These are phyloP conservation scores for Globisporangium abappressorium DNA, from an alignment of 352 stramenopile species.

Conservation along the genomic window DNA sequence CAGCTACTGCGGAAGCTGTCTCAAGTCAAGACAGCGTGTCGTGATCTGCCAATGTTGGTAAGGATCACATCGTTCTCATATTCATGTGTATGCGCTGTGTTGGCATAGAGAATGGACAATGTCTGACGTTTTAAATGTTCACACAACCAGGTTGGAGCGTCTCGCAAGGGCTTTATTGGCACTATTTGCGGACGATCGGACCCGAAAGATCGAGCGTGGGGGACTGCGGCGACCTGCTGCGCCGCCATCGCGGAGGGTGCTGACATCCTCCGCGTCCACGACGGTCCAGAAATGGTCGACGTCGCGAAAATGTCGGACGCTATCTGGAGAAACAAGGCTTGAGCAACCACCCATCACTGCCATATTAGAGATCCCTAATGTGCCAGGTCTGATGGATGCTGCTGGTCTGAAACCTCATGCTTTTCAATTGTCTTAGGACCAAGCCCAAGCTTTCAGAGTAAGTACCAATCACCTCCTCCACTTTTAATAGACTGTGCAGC, in stretches of 20 bases:
- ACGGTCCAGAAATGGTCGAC: conserved; percentile 90
- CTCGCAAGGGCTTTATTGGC: conserved; percentile 97
- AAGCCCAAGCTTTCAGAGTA: neutral
- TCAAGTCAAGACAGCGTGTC: conserved; percentile 43
- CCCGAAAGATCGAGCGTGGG: conserved; percentile 89
- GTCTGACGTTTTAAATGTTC: neutral
- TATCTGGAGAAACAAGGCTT: conserved; percentile 56
- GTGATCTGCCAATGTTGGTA: conserved; percentile 57
- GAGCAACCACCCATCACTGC: neutral
- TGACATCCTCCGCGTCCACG: conserved; percentile 95
- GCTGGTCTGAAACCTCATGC: neutral
- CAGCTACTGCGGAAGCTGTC: conserved; percentile 82
- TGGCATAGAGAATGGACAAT: neutral
- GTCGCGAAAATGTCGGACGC: conserved; percentile 90
- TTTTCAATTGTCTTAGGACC: conserved; percentile 5
- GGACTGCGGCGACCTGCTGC: conserved; percentile 91
- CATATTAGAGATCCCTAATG: neutral
- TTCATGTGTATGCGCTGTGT: neutral
- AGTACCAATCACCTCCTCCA: neutral
- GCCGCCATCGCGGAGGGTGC: conserved; percentile 69
- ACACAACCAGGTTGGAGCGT: conserved; percentile 81
- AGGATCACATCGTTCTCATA: neutral
- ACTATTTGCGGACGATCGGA: conserved; percentile 85
- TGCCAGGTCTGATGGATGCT: conserved; percentile 8
- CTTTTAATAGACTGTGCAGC: conserved; percentile 8